phyloP scores from a whole-genome alignment of 2,329 filamentous ascomycete genomes.

The Talaromyces rugulosus region DNA sequence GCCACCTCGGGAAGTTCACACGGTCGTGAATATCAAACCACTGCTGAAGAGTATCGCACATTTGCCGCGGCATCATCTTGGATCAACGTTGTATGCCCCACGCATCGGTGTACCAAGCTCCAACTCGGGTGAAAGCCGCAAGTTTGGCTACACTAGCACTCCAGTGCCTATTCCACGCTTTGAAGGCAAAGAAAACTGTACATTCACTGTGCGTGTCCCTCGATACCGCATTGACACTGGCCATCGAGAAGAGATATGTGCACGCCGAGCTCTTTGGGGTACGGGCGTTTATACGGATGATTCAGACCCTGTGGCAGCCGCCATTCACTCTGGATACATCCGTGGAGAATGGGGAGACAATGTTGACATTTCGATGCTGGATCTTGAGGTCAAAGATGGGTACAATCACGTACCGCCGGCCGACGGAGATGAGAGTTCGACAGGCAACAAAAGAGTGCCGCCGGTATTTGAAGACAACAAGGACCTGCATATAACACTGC shows the following conservation, averaged over 20 bases:
- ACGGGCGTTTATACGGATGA: conserved; percentile 95
- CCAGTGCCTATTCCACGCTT: conserved; percentile 74
- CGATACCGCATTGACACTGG: conserved; percentile 67
- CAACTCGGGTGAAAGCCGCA: conserved; percentile 44
- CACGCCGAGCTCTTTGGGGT: conserved; percentile 79
- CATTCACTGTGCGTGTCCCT: conserved; percentile 81
- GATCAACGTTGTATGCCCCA: conserved; percentile 76
- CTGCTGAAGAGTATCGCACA: conserved; percentile 69
- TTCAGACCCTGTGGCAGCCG: conserved; percentile 86
- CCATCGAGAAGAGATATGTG: conserved; percentile 77
- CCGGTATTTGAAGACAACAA: conserved; percentile 58
- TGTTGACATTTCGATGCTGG: conserved; percentile 65
- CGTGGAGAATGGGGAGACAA: conserved; percentile 81
- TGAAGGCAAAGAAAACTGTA: conserved; percentile 78
- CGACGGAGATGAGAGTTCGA: conserved; percentile 11
- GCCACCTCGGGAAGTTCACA: conserved; percentile 56
- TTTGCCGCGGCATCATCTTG: conserved; percentile 73
- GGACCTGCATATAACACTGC: conserved; percentile 80
- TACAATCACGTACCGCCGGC: conserved; percentile 36
- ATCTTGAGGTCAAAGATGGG: conserved; percentile 47
- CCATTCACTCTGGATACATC: conserved; percentile 91
- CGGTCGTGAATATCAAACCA: conserved; percentile 62
- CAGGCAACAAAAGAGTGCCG: conserved; percentile 27
- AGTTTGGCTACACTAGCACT: conserved; percentile 55
- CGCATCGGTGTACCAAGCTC: conserved; percentile 50